These are phyloP conservation scores for Candida ortonii DNA, from an alignment of 805 yeast species.

Conservation along the genomic window DNA sequence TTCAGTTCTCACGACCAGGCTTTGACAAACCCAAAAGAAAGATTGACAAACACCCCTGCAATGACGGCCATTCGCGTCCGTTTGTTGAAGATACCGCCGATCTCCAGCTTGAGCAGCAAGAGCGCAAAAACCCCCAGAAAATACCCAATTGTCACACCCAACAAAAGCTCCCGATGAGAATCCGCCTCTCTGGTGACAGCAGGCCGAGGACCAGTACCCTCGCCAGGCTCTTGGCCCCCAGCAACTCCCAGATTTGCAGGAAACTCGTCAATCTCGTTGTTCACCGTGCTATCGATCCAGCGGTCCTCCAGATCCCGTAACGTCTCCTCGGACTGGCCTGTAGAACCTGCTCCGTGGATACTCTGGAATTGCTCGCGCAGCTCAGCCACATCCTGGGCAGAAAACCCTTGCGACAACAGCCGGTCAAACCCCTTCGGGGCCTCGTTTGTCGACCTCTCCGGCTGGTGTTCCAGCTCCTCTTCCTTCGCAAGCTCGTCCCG, in stretches of 20 bases:
- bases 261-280: slow-evolving; percentile 47
- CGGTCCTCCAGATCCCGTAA: slow-evolving; percentile 73
- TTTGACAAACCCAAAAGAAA: slow-evolving; percentile 61
- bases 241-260: slow-evolving; percentile 32
- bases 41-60: slow-evolving; percentile 68
- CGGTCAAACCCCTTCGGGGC: slow-evolving; percentile 86
- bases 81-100: slow-evolving; percentile 53
- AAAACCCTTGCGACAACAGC: slow-evolving; percentile 76
- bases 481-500: slow-evolving; percentile 58
- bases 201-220: slow-evolving; percentile 11
- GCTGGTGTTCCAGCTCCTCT: slow-evolving; percentile 54
- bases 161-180: slow-evolving; percentile 59
- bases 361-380: slow-evolving; percentile 71
- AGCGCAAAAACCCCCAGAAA: slow-evolving; percentile 71
- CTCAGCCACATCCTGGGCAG: slow-evolving; percentile 69
- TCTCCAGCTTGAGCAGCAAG: slow-evolving; percentile 56
- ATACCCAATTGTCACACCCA: slow-evolving; percentile 73
- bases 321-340: slow-evolving; percentile 41
- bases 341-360: slow-evolving; percentile 51
- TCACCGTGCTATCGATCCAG: slow-evolving; percentile 81
- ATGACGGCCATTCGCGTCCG: slow-evolving; percentile 65
- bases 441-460: slow-evolving; percentile 51
- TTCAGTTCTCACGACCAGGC: slow-evolving; percentile 34
- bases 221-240: slow-evolving; percentile 6
- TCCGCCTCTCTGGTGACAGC: slow-evolving; percentile 31